Evolutionary conservation across 2,329 filamentous ascomycete species (phyloP), one percentile per base, ranked within the genome.

Genomic region (Alternaria gaisen): DNA sequence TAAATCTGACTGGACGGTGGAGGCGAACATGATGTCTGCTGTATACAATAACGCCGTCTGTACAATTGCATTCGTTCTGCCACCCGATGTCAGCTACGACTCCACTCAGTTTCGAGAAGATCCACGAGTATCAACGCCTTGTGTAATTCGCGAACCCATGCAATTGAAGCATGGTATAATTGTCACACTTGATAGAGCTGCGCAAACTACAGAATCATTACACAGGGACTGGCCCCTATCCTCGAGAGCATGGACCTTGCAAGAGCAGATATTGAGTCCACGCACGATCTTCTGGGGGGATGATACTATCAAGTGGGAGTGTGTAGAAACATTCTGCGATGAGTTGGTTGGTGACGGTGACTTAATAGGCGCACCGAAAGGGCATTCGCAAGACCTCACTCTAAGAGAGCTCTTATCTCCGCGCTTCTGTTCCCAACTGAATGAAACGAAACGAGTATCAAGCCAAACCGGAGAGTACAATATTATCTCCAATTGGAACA

Each of bases 251-350:
- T 53, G 14, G 67, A 62, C 60, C 3, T 60, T 67, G 8, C 67
- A 71, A 11, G 69, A 71, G n/a, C 61, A 68, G 9, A 24, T 67
- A 1, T 53, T 71, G 3, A 44, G 56, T 8, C 58, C 67, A 4
- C 54, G 69, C 7, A 66, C 61, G 0, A 44, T 70, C 3, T 38
- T 67, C 8, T 44, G 59, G 22, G 66, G 66, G 0, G 51, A 64
- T 11, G 24, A 44, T 14, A 60, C 60, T 11, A 30, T 70, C 0
- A 65, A 63, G 51, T 69, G 46, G 38, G 53, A 71, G 3, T 70
- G 69, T 26, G 51, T 18, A 0, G 16, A 44, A 0, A 4, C 40
- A 2, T 66, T 63, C 14, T 63, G 52, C n/a, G 64, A 66, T n/a
- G 65, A 66, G 22, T 18, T 64, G 1, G 30, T 59, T 20, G 10